A percentile compares a stretch with the other conserved stretches of the same genome.
phyloP scores from a whole-genome alignment of 805 yeast species.

The Ogataea methanolica region DNA sequence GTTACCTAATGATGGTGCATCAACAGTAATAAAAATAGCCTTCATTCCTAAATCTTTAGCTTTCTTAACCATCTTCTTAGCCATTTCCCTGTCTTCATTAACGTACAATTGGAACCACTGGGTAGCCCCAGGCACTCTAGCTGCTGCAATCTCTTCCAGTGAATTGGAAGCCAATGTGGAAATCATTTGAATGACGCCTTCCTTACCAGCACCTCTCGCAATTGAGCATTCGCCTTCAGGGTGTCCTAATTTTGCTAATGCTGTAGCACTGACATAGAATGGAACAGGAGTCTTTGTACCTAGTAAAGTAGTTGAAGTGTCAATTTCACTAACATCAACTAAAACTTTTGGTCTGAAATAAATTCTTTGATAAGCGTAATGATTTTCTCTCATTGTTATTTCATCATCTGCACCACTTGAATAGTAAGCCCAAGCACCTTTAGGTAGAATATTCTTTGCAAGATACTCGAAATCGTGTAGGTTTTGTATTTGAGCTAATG shows the following conservation, averaged over 20 bases:
- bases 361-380: conserved; percentile 79
- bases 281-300: conserved; percentile 73
- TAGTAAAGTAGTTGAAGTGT: conserved; percentile 65
- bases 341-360: conserved; percentile 82
- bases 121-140: conserved; percentile 58
- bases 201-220: conserved; percentile 75
- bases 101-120: conserved; percentile 92
- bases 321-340: conserved; percentile 75
- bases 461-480: conserved; percentile 82
- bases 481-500: conserved; percentile 65
- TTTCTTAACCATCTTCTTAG: conserved; percentile 57
- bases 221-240: conserved; percentile 88
- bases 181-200: conserved; percentile 79
- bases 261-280: conserved; percentile 88
- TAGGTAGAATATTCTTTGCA: conserved; percentile 73
- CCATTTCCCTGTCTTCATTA: conserved; percentile 65
- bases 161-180: conserved; percentile 89
- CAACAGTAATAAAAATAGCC: conserved; percentile 85
- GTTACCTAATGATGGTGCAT: conserved; percentile 88
- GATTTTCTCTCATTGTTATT: conserved; percentile 84
- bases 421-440: conserved; percentile 88
- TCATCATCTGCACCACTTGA: conserved; percentile 93
- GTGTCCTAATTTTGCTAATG: conserved; percentile 86
- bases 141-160: conserved; percentile 77
- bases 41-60: conserved; percentile 73